A percentile compares a stretch with the other conserved stretches of the same genome.
Conservation (phyloP, 1,139 yeast genomes). For the Hemisphaericaspora xylanilytica region DNA sequence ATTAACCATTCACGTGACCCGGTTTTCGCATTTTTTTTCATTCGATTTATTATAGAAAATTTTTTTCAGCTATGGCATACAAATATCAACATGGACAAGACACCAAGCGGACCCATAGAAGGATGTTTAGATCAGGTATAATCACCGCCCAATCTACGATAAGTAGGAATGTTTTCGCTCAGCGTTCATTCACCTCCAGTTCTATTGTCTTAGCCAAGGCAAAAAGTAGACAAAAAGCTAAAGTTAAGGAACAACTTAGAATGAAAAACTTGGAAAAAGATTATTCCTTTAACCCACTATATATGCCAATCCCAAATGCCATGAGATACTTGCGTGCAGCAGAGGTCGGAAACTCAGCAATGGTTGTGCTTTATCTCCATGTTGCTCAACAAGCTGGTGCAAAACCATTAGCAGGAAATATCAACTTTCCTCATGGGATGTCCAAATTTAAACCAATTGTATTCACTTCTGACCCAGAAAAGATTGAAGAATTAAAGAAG, state of each 20-base stretch:
- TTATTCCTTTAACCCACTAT: slow-evolving; percentile 58
- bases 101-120: not conserved
- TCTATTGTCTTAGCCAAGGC: slow-evolving; percentile 1
- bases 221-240: slow-evolving; percentile 16
- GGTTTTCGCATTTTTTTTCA: no score
- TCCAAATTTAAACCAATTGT: slow-evolving; percentile 65
- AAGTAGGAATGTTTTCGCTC: not conserved
- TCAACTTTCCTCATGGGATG: slow-evolving; percentile 73
- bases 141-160: not conserved
- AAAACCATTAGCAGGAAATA: slow-evolving; percentile 69
- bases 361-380: slow-evolving; percentile 64
- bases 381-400: slow-evolving; percentile 81
- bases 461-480: slow-evolving; percentile 58
- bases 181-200: slow-evolving; percentile 7
- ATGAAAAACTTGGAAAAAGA: slow-evolving; percentile 40
- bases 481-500: slow-evolving; percentile 50
- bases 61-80: not conserved
- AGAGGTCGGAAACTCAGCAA: slow-evolving; percentile 78
- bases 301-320: slow-evolving; percentile 72
- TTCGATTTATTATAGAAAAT: no score
- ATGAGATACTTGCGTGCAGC: slow-evolving; percentile 80
- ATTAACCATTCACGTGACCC: not conserved
- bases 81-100: no score
- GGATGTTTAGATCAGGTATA: not conserved
- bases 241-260: slow-evolving; percentile 31